Evolutionary conservation across 345 rosid species (phyloP), one percentile per base, ranked within the genome.

Genomic region (Rhodomyrtus tomentosa): DNA sequence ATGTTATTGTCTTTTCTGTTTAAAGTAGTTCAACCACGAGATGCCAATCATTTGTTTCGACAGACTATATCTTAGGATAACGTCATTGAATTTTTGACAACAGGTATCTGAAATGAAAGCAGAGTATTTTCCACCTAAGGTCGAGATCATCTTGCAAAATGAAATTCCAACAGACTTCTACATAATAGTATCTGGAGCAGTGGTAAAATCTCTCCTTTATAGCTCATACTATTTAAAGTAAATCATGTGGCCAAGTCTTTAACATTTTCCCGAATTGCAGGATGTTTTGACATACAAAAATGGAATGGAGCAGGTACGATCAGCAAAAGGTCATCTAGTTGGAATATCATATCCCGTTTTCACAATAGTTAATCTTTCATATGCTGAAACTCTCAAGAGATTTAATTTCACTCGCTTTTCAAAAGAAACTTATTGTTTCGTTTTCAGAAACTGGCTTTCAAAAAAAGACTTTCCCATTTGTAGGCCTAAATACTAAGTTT

Each of bases 131-230:
- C 98, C 98, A n/a, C 99, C 98, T 0, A 95, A 93, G 84, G 92
- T 96, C 82, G 99, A 96, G 83, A 95, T 95, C 55, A 93, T 95
- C 50, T 86, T 97, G 82, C 98, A 94, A 62, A 97, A 97, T 86
- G 98, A 95, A 87, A 91, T 94, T 85, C 96, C 98, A 25, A 94
- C 98, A 42, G 99, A 97, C 84, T 94, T 97, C 91, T 97, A 94
- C 91, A 88, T 95, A 48, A 81, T 97, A 87, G 95, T 92, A 74
- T 93, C 98, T 13, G 99, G 98, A 88, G 94, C 95, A 86, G 92
- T 94, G 98, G 99, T 95, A 94, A 42, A 55, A 18, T 83, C 80
- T 55, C 87, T 68, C 83, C 85, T 38, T 42, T 40, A 59, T 52
- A 59, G 32, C 50, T 56, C 51, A 25, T 81, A 20, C 59, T 24